Evolutionary conservation across 768 basidiomycete genomes (phyloP), one percentile per base, ranked within the genome.

Genomic region (Goffeauzyma gilvescens): DNA sequence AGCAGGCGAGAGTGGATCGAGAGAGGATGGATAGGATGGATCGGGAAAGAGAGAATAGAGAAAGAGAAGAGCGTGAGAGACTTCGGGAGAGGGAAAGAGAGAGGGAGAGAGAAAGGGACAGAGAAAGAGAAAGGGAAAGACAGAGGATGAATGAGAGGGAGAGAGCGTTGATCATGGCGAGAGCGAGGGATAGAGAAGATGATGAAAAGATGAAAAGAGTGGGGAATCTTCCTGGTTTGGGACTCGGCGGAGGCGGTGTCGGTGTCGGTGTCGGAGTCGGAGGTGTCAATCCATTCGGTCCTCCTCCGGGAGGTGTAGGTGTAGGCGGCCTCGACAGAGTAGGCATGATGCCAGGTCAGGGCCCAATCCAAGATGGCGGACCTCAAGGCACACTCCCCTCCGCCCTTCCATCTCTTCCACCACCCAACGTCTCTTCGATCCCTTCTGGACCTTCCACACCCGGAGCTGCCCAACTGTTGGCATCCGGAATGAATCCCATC

Each of bases 371-470:
- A 30, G 28, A n/a, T 30, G 9, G 9, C n/a, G 28, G 28, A 30
- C 28, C n/a, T 9, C 9, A 30, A 9, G 28, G 28, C 8, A n/a
- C 28, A 9, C 9, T 9, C 8, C 41, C 28, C n/a, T 9, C n/a
- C n/a, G 9, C 28, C 28, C 28, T n/a, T n/a, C 9, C 9, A 30
- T 9, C 28, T n/a, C 9, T 9, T 30, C n/a, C n/a, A n/a, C n/a
- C n/a, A n/a, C n/a, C n/a, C n/a, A n/a, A n/a, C n/a, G n/a, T n/a
- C 8, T 30, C n/a, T n/a, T 9, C 9, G 9, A 24, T 38, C 3
- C 50, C 55, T 3, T 55, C 55, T 8, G 56, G 57, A 15, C 55
- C 59, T 17, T 55, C 56, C 12, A 60, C 56, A 9, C 55, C 59
- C 6, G 53, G 53, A 17, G 57, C 57, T 2, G 57, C 50, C 14